Evolutionary conservation across 805 yeast species (phyloP), one percentile per base, ranked within the genome.

Genomic region (Cyberlindnera mississippiensis): DNA sequence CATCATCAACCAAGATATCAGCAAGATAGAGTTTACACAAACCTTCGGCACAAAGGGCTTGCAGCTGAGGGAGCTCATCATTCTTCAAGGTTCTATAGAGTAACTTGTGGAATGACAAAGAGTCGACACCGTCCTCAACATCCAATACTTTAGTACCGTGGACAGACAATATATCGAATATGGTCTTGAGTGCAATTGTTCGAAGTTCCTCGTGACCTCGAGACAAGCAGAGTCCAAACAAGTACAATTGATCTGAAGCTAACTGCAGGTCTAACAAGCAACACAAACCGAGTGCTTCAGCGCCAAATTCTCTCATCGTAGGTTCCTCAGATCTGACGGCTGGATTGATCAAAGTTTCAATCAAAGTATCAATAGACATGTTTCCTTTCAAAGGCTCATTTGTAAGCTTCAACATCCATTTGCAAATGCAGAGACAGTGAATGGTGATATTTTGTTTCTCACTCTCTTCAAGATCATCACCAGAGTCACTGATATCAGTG

Each of bases 41-140:
- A 0, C 96, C 95, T 55, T 87, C 95, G 0, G 91, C 96, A 9
- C 91, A 84, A 1, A 79, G 71, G 0, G 91, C 80, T 59, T 87
- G 96, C 15, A 88, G 71, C 20, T 73, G 75, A 1, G 85, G 85
- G 50, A 75, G 66, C 4, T 73, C 73, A 43, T 67, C 67, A 49
- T 73, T 73, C 55, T 77, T 75, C 50, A 85, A 65, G 1, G 82
- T 75, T 57, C 80, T 76, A 64, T 80, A 83, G 47, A 85, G 82
- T 22, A 86, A 65, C 56, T 82, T 77, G 45, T 85, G 86, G 42
- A 84, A 66, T 0, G 84, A 80, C 40, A 76, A 63, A 0, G 84
- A 71, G 56, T 82, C 89, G 17, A 80, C 84, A 45, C 78, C 75
- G 18, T 73, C 78, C 45, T 72, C 78, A 4, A 68, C 64, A 53